These are phyloP conservation scores for Eruca vesicaria DNA, from an alignment of 441 rosid genomes.

Conservation along the genomic window DNA sequence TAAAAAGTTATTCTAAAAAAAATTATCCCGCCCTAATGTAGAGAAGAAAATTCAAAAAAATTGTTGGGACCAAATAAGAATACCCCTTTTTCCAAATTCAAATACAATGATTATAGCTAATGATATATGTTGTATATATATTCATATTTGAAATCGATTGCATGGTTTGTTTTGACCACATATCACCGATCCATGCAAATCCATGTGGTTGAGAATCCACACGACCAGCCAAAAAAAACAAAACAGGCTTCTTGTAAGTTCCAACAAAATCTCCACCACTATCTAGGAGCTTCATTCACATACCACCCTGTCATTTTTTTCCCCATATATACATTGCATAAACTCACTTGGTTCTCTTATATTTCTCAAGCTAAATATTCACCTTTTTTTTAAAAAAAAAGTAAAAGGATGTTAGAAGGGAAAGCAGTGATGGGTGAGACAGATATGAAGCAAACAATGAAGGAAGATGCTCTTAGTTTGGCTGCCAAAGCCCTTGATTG, in stretches of 20 bases:
- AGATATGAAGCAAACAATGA: conserved; percentile 75
- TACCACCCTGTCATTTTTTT: conserved; percentile 16
- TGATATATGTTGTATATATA: not conserved
- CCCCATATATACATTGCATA: not conserved
- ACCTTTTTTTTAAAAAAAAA: not conserved
- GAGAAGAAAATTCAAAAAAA: not conserved
- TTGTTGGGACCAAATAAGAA: not conserved
- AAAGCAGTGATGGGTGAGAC: conserved; percentile 77
- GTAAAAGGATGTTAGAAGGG: conserved; percentile 68
- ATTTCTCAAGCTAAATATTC: not conserved
- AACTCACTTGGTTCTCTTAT: conserved; percentile 8
- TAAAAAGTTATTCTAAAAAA: not conserved
- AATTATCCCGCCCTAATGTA: not conserved
- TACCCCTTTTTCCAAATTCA: not conserved
- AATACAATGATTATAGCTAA: not conserved
- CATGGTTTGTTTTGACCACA: conserved; percentile 14
- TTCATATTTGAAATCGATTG: not conserved
- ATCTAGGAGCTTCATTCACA: conserved; percentile 24
- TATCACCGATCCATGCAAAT: conserved; percentile 13
- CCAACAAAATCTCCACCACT: conserved; percentile 38
- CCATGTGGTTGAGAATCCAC: conserved; percentile 20
- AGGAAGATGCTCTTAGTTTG: conserved; percentile 62
- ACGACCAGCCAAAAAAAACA: conserved; percentile 6
- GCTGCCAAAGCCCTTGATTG: conserved; percentile 78
- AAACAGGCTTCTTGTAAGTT: conserved; percentile 9